phyloP scores from a whole-genome alignment of 225 moss, liverwort and hornwort genomes.

The Antitrichia curtipendula region DNA sequence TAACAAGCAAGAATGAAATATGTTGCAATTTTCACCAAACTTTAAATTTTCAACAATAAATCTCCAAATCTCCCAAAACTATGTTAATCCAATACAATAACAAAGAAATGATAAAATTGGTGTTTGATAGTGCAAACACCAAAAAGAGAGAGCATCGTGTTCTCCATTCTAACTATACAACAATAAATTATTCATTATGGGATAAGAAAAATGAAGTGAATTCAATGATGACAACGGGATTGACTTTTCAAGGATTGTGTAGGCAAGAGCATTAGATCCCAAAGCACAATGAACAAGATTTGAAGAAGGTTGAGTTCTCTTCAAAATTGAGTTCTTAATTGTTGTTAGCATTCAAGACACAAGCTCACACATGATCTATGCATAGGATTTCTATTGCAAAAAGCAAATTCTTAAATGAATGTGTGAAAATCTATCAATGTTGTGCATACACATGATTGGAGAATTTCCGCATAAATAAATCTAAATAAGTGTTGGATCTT shows the following conservation, averaged over 20 bases:
- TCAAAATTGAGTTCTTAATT: not conserved
- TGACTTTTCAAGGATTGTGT: not conserved
- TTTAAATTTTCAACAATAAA: too few species aligned
- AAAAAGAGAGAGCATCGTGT: not conserved
- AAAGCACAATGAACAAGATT: not conserved
- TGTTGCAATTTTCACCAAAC: not conserved
- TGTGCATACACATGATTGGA: too few species aligned
- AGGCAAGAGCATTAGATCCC: rapidly evolving
- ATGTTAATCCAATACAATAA: not conserved
- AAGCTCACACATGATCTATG: not conserved
- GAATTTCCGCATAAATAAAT: too few species aligned
- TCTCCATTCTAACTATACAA: not conserved
- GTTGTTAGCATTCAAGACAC: not conserved
- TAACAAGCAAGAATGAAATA: not conserved
- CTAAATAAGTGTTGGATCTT: too few species aligned
- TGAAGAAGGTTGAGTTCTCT: not conserved
- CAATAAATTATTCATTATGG: not conserved
- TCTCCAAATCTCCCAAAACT: not conserved
- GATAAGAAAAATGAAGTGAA: not conserved
- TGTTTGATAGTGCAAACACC: not conserved
- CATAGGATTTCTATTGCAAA: rapidly evolving
- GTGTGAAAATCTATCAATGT: not conserved
- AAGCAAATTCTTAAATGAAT: not conserved
- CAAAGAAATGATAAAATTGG: not conserved
- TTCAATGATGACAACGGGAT: not conserved